Conservation (phyloP, 192 early-diverging fungal species). For the Cetraspora pellucida region DNA sequence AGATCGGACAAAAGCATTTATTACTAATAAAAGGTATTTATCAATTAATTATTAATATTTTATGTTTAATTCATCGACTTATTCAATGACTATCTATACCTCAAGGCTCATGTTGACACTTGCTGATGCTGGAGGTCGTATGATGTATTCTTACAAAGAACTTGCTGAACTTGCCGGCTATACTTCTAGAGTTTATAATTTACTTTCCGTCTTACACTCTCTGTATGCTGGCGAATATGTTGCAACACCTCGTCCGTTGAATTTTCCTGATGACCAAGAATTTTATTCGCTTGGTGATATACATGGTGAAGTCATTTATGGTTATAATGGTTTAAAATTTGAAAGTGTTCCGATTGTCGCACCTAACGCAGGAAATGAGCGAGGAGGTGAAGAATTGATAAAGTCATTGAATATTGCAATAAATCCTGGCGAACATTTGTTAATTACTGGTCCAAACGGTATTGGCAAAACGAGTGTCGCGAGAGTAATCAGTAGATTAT, state of each 20-base stretch:
- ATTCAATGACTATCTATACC: conserved; percentile 42
- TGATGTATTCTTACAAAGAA: conserved; percentile 97
- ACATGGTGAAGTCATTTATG: conserved; percentile 59
- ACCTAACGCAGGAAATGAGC: conserved; percentile 64
- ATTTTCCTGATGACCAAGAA: conserved; percentile 30
- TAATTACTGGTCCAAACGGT: conserved; percentile 95
- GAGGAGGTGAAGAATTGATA: conserved; percentile 83
- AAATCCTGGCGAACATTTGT: conserved; percentile 83
- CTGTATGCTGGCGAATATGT: conserved; percentile 52
- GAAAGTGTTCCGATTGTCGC: conserved; percentile 87
- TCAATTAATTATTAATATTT: background rate
- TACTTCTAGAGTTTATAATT: conserved; percentile 83
- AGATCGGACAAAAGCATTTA: conserved; percentile 78
- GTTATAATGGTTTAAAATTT: conserved; percentile 78
- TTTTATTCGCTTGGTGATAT: conserved; percentile 54
- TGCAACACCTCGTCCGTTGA: conserved; percentile 19
- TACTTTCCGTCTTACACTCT: conserved; percentile 83
- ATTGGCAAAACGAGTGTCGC: conserved; percentile 92
- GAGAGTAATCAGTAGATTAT: conserved; percentile 90
- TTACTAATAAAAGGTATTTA: conserved; percentile 81
- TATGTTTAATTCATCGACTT: background rate
- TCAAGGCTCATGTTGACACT: conserved; percentile 81
- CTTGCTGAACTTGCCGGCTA: conserved; percentile 88
- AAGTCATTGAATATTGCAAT: conserved; percentile 75
- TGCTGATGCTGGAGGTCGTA: conserved; percentile 91